Conservation (phyloP, 345 rosid species). For the Nephelium lappaceum region DNA sequence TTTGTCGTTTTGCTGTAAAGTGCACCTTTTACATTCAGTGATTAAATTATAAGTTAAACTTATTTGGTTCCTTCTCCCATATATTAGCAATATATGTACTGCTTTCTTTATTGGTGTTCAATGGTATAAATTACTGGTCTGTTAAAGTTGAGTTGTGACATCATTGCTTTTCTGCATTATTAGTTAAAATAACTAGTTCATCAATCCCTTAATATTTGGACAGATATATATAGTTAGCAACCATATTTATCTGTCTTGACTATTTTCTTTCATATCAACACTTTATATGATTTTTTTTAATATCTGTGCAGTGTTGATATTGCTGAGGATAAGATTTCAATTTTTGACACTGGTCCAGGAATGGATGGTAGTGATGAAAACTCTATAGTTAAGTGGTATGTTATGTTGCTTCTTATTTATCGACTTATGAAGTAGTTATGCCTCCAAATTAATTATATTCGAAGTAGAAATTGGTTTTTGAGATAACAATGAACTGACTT, state of each 20-base stretch:
- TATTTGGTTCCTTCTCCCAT: background rate
- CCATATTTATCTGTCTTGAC: background rate
- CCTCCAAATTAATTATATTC: background rate
- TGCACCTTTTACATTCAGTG: background rate
- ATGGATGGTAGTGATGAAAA: slow-evolving; percentile 69
- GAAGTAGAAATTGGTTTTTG: too few relatives aligned
- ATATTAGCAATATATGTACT: background rate
- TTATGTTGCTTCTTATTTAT: background rate
- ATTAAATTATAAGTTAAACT: background rate
- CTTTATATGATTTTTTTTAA: background rate
- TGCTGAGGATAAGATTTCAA: slow-evolving; percentile 43
- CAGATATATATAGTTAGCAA: background rate
- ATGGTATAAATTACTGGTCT: background rate
- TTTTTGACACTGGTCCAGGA: slow-evolving; percentile 82
- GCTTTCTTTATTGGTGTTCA: background rate
- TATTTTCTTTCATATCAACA: background rate
- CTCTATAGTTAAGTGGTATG: slow-evolving; percentile 67
- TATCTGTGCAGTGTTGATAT: slow-evolving; percentile 55
- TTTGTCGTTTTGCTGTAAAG: too few relatives aligned
- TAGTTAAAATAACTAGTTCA: slow-evolving; percentile 1
- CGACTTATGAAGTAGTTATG: background rate
- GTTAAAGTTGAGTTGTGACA: background rate
- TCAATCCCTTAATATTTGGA: background rate
- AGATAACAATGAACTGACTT: background rate
- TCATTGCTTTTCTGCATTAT: background rate